phyloP scores from a whole-genome alignment of 805 yeast species.

The Barnettozyma botsteinii region DNA sequence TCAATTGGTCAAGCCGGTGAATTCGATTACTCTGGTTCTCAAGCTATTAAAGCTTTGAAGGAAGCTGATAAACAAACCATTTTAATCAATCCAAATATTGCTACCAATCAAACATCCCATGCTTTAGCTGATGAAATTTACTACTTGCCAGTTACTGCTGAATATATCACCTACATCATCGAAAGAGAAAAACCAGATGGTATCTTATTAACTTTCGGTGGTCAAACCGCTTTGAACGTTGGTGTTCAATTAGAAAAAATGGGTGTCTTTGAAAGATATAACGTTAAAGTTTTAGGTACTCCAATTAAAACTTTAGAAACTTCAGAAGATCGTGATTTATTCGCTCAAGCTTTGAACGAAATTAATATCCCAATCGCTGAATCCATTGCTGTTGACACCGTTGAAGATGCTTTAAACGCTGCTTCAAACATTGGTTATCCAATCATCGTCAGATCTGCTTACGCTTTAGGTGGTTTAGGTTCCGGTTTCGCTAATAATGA shows the following conservation, averaged over 20 bases:
- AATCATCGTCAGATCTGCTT: constrained; percentile 94
- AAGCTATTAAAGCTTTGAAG: constrained; percentile 91
- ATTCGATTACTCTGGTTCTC: constrained; percentile 95
- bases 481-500: constrained; percentile 91
- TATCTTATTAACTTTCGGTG: constrained; percentile 93
- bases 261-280: constrained; percentile 88
- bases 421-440: constrained; percentile 90
- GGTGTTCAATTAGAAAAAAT: constrained; percentile 92
- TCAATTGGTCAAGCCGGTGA: constrained; percentile 99
- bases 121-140: constrained; percentile 93
- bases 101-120: constrained; percentile 95
- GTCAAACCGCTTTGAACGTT: constrained; percentile 95
- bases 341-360: constrained; percentile 91
- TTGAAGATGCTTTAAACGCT: constrained; percentile 90
- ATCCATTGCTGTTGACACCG: constrained; percentile 89
- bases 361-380: constrained; percentile 95
- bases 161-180: constrained; percentile 89
- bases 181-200: constrained; percentile 97
- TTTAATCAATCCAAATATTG: constrained; percentile 91
- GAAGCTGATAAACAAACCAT: constrained; percentile 85
- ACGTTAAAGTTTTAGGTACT: constrained; percentile 94
- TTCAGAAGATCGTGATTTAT: constrained; percentile 95
- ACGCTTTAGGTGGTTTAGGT: constrained; percentile 95
- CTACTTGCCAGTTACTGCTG: constrained; percentile 94
- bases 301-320: constrained; percentile 95